Conservation (phyloP, 176 grass and related monocot genomes). For the Bolboschoenus planiculmis region DNA sequence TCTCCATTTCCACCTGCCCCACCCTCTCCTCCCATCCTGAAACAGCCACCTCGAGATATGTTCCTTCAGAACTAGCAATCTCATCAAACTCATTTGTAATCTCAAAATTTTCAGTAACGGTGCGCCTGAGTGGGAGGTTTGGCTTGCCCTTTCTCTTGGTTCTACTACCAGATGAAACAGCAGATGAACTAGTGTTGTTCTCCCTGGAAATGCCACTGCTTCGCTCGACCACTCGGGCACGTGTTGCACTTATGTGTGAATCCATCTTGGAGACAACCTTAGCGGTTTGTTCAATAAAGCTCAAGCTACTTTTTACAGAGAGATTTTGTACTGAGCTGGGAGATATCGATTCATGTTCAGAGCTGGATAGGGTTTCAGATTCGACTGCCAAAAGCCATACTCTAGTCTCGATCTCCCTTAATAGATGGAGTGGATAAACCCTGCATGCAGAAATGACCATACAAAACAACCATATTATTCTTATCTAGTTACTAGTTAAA, state of each 20-base stretch:
- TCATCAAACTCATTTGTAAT: slow-evolving; percentile 48
- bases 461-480: slow-evolving; percentile 1
- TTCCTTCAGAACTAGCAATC: slow-evolving; percentile 44
- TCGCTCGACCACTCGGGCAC: slow-evolving; percentile 46
- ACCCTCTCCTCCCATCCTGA: slow-evolving; percentile 93
- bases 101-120: slow-evolving; percentile 44
- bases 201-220: slow-evolving; percentile 43
- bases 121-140: slow-evolving; percentile 41
- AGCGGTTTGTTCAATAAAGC: slow-evolving; percentile 93
- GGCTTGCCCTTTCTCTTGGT: slow-evolving; percentile 66
- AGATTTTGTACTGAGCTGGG: slow-evolving; percentile 48
- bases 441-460: slow-evolving; percentile 33
- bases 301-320: slow-evolving; percentile 43
- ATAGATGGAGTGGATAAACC: slow-evolving; percentile 90
- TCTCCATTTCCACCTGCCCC: slow-evolving; percentile 85
- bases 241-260: slow-evolving; percentile 60
- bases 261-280: slow-evolving; percentile 87
- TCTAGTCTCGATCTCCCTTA: slow-evolving; percentile 94
- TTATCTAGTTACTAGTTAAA: neutral
- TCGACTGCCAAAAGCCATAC: slow-evolving; percentile 97
- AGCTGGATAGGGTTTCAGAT: slow-evolving; percentile 67
- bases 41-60: slow-evolving; percentile 60
- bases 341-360: slow-evolving; percentile 48
- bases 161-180: slow-evolving; percentile 45
- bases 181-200: slow-evolving; percentile 32